Evolutionary conservation across 2,329 filamentous ascomycete genomes (phyloP), one percentile per base, ranked within the genome.

Genomic region (Metarhizium anisopliae): DNA sequence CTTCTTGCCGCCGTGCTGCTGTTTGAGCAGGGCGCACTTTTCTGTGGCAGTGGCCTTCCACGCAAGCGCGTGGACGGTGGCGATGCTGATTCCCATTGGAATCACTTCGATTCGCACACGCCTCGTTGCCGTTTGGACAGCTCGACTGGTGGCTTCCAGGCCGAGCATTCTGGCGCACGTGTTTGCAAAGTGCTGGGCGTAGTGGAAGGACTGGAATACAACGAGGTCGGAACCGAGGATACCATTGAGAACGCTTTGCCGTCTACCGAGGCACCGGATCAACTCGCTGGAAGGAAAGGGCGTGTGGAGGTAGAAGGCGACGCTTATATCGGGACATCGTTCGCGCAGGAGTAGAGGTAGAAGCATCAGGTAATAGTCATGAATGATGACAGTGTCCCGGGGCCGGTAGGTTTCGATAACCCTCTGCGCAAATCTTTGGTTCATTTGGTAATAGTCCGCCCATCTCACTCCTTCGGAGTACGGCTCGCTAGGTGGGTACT

Each of bases 281-380:
- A 95, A 95, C 71, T 97, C 93, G 77, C 89, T 95, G 71, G 90
- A 95, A 42, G 93, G 93, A 72, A 96, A 96, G 0, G 93, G 92
- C 43, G 90, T 86, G 70, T 96, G 93, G 51, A 96, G 77, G 75
- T 90, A 96, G 76, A 96, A 96, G 53, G 89, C 86, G 67, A 96
- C 91, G 74, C 95, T 94, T 70, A 95, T 89, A 68, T 90, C 89
- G 3, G 90, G 89, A 18, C 91, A 77, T 47, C 87, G 84, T 69
- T 95, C 90, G 51, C 93, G 86, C 58, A 97, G 76, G 73, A 96
- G 83, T 70, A 84, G 90, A 2, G 93, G 93, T 2, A 97, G 80
- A 35, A 97, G 79, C 69, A 96, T 85, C 53, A 97, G 80, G 67
- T 96, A 91, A 70, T 95, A 96, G 72, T 96, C 93, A 68, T 96